Conservation (phyloP, 2,329 filamentous ascomycete species). For the Hyphodiscus sp. region DNA sequence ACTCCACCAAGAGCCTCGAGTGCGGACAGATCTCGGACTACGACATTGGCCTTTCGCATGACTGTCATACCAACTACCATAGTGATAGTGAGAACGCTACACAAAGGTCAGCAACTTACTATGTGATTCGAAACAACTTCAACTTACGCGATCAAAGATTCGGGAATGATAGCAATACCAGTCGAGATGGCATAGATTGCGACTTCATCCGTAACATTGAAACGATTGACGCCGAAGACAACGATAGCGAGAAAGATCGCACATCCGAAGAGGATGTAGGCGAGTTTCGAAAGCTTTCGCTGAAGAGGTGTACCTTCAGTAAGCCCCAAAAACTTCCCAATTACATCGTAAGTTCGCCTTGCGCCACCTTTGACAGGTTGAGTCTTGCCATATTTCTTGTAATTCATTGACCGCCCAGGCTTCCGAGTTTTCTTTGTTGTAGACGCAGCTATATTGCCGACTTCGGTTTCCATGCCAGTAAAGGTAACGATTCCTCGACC, state of each 20-base stretch:
- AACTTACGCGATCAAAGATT: conserved; percentile 41
- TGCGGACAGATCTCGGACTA: conserved; percentile 40
- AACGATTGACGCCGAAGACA: conserved; percentile 36
- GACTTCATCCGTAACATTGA: conserved; percentile 28
- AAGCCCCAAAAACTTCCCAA: conserved; percentile 51
- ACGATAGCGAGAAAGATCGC: conserved; percentile 37
- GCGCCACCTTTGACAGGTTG: conserved; percentile 44
- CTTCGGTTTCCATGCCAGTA: conserved; percentile 51
- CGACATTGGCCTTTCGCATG: conserved; percentile 41
- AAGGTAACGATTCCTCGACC: conserved; percentile 47
- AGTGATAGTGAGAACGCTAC: conserved; percentile 49
- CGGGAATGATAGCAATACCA: conserved; percentile 53
- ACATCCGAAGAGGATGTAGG: conserved; percentile 56
- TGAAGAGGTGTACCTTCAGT: conserved; percentile 59
- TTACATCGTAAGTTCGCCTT: conserved; percentile 39
- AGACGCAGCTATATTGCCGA: conserved; percentile 47
- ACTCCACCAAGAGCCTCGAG: conserved; percentile 67
- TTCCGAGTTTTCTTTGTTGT: conserved; percentile 45
- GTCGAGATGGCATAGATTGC: conserved; percentile 29
- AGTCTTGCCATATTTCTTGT: conserved; percentile 37
- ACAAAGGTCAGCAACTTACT: conserved; percentile 25
- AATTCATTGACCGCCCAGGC: conserved; percentile 41
- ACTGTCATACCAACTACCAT: conserved; percentile 42
- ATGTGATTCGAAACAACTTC: background rate
- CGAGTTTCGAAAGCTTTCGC: conserved; percentile 58